Base-by-base conservation (phyloP, 169 alveolate genomes). In the Eimeria necatrix region DNA sequence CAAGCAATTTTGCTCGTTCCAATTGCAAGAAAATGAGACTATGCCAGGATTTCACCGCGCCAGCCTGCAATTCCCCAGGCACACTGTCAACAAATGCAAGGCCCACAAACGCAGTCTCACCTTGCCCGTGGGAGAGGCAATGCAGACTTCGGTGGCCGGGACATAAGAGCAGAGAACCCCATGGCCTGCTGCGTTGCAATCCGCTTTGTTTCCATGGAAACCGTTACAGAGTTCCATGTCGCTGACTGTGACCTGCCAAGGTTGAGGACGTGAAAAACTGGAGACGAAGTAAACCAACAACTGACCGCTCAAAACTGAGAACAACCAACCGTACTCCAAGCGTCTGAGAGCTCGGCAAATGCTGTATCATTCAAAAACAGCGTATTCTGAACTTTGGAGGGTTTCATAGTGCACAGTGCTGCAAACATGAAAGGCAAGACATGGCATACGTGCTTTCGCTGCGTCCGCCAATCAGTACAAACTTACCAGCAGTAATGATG, bases 61-160 rank as follows among this genome's bases (percentile, higher is more conserved):
- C 41, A 32, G 41, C 41, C 2, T 32, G 41, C 41, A 32, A 32
- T 0, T 32, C 41, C 41, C 41, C 41, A 32, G 41, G 41, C 41
- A 32, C 41, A 32, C 41, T 32, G 41, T 32, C 41, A 32, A 32
- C 2, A 32, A 32, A 32, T 32, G 41, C 41, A 32, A 32, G 41
- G 41, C 41, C 80, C 9, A 70, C 49, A 70, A 70, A 18, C 32
- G 46, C n/a, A 59, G 20, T 20, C 95, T 53, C 71, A 91, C 95
- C 91, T 91, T 91, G 59, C 95, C 95, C 4, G 95, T 91, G 6
- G 95, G 95, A 12, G 95, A 91, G 20, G 95, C 95, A 68, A 91
- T 91, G 70, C 95, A 91, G 85, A 91, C 64, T 10, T 60, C 56
- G 32, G 61, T 86, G 48, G 56, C 84, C 14, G 85, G 91, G 24